Evolutionary conservation across 495 filamentous ascomycete species (phyloP).

Genomic region (Tuber umbilicatum): DNA sequence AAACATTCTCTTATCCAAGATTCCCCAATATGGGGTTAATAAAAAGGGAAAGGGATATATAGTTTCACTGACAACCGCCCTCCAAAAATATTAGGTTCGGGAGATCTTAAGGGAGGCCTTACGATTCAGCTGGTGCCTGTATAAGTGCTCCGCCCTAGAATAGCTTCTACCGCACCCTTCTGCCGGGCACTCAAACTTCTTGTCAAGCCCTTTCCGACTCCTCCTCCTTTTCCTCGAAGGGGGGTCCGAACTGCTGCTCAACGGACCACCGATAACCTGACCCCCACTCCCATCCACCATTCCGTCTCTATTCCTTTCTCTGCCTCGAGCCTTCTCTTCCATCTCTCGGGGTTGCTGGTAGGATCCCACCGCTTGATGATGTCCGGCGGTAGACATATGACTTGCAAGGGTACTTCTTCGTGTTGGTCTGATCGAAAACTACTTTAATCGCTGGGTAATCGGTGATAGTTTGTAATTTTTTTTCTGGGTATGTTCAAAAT

Average conservation of each 20-base stretch:
- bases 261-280: constrained; percentile 41
- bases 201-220: constrained; percentile 82
- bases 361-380: constrained; percentile 27
- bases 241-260: constrained; percentile 34
- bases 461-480: constrained; percentile 28
- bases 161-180: constrained; percentile 93
- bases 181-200: constrained; percentile 88
- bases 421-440: constrained; percentile 21
- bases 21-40: constrained; percentile 12
- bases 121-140: constrained; percentile 95
- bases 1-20: background rate
- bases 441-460: constrained; percentile 27
- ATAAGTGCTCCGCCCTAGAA: constrained; percentile 92
- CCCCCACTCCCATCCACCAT: constrained; percentile 41
- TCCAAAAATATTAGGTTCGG: background rate
- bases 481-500: constrained; percentile 33
- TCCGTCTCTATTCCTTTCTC: constrained; percentile 40
- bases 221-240: constrained; percentile 62
- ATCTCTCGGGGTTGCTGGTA: constrained; percentile 33
- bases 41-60: constrained; percentile 7
- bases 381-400: constrained; percentile 29
- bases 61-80: background rate
- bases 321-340: constrained; percentile 38
- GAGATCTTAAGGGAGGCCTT: constrained; percentile 43
- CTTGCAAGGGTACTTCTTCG: constrained; percentile 25